Evolutionary conservation across 495 filamentous ascomycete species (phyloP).

Genomic region (Physcia stellaris): DNA sequence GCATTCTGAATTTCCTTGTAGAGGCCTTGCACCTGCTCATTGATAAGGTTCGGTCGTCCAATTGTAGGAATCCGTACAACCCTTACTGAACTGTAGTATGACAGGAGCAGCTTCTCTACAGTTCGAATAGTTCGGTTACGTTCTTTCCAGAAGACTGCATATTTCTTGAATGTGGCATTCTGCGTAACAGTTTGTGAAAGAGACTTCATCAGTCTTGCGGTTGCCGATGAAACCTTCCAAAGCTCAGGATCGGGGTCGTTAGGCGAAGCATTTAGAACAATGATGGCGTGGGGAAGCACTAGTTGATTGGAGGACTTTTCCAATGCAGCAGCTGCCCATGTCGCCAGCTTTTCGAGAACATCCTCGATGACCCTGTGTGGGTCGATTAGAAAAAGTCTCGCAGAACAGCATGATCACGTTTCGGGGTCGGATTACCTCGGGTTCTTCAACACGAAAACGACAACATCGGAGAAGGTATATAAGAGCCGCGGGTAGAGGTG

Average conservation of each 20-base stretch:
- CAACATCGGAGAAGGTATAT: constrained; percentile 10
- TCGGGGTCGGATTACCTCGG: not conserved
- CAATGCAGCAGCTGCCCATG: constrained; percentile 24
- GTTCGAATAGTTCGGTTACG: constrained; percentile 21
- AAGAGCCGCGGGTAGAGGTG: constrained; percentile 42
- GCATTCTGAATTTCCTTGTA: constrained; percentile 24
- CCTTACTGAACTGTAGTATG: constrained; percentile 39
- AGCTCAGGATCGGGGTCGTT: constrained; percentile 27
- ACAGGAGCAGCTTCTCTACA: constrained; percentile 34
- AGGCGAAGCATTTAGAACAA: constrained; percentile 39
- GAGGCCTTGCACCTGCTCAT: constrained; percentile 35
- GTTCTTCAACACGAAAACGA: constrained; percentile 7
- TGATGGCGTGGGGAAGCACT: constrained; percentile 37
- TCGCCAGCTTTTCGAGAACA: constrained; percentile 16
- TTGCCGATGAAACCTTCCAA: constrained; percentile 35
- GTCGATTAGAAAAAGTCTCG: too few species aligned
- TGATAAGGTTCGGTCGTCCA: constrained; percentile 30
- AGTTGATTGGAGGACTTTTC: constrained; percentile 43
- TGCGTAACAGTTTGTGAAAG: constrained; percentile 7
- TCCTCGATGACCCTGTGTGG: constrained; percentile 15
- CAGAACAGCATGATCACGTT: too few species aligned
- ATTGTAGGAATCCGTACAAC: constrained; percentile 37
- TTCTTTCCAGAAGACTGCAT: constrained; percentile 21
- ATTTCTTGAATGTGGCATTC: constrained; percentile 14
- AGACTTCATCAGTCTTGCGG: constrained; percentile 22